Conservation (phyloP, 2,329 filamentous ascomycete species). For the Didymella pinodella region DNA sequence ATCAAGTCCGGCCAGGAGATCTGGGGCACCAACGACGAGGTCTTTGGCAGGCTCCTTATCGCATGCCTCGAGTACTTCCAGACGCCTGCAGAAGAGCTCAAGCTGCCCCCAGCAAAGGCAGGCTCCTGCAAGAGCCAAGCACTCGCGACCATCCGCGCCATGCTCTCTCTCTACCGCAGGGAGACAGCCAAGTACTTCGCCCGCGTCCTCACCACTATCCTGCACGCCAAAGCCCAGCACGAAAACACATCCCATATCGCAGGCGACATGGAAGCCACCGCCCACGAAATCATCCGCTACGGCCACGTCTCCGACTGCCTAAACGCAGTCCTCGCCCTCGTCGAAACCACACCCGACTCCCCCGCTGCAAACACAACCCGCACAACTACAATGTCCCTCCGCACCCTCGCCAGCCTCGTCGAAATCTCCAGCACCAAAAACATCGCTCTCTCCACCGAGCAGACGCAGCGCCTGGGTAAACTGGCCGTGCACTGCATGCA, state of each 20-base stretch:
- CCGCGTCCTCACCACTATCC: constrained; percentile 71
- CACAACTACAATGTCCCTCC: constrained; percentile 52
- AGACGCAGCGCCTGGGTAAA: constrained; percentile 49
- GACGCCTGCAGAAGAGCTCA: constrained; percentile 57
- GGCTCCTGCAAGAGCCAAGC: constrained; percentile 78
- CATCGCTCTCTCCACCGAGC: constrained; percentile 40
- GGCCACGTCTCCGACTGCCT: constrained; percentile 66
- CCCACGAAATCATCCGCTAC: constrained; percentile 73
- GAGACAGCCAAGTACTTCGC: constrained; percentile 73
- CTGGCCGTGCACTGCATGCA: constrained; percentile 51
- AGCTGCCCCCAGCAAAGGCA: constrained; percentile 68
- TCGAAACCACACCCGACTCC: constrained; percentile 41
- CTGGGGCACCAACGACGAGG: constrained; percentile 72
- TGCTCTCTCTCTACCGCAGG: constrained; percentile 72
- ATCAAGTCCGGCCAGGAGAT: constrained; percentile 70
- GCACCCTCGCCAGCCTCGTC: constrained; percentile 50
- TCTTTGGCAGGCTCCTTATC: constrained; percentile 71
- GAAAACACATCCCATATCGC: constrained; percentile 76
- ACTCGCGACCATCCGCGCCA: constrained; percentile 74
- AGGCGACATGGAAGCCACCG: constrained; percentile 75
- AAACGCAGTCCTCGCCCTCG: constrained; percentile 48
- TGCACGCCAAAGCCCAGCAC: constrained; percentile 70
- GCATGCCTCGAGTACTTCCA: constrained; percentile 78
- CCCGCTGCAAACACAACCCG: constrained; percentile 34
- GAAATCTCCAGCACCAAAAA: constrained; percentile 46